Evolutionary conservation across 768 basidiomycete genomes (phyloP).

Genomic region (Kwoniella dendrophila): DNA sequence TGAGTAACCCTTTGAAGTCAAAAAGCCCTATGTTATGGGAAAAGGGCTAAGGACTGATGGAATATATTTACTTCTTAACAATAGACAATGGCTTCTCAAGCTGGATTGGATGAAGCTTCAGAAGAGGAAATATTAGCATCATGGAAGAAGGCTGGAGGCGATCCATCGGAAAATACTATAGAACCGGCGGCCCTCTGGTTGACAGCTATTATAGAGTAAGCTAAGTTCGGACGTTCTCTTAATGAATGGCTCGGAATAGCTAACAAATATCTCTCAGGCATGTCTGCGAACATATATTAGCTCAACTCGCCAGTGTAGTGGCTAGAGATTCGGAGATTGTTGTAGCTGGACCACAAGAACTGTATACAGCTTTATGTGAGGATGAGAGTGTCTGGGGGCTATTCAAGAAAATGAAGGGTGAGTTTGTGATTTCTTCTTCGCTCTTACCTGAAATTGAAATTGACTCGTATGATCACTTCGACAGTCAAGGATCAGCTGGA

Average conservation of each 20-base stretch:
- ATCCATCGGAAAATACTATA: slow-evolving; percentile 63
- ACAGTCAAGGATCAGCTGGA: slow-evolving; percentile 41
- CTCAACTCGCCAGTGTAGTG: slow-evolving; percentile 79
- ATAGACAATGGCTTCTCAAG: slow-evolving; percentile 86
- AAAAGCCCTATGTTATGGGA: slow-evolving; percentile 43
- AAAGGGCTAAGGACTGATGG: slow-evolving; percentile 61
- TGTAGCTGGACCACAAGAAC: slow-evolving; percentile 73
- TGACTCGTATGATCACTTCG: background rate
- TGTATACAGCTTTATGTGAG: slow-evolving; percentile 86
- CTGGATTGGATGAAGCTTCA: slow-evolving; percentile 76
- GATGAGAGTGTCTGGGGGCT: slow-evolving; percentile 82
- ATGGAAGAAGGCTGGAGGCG: slow-evolving; percentile 66
- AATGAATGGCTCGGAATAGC: background rate
- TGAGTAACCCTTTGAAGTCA: slow-evolving; percentile 26
- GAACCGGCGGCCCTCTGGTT: slow-evolving; percentile 85
- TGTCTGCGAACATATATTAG: slow-evolving; percentile 71
- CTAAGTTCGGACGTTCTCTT: slow-evolving; percentile 30
- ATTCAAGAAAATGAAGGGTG: slow-evolving; percentile 85
- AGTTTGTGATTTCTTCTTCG: slow-evolving; percentile 32
- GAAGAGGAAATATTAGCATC: slow-evolving; percentile 71
- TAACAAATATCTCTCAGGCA: slow-evolving; percentile 31
- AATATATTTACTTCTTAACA: no score
- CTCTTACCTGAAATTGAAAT: background rate
- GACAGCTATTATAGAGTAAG: slow-evolving; percentile 91
- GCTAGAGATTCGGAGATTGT: slow-evolving; percentile 81